A percentile compares a stretch with the other conserved stretches of the same genome.
These are phyloP conservation scores for Ananas comosus DNA, from an alignment of 176 grass and related monocot genomes.

Conservation along the genomic window DNA sequence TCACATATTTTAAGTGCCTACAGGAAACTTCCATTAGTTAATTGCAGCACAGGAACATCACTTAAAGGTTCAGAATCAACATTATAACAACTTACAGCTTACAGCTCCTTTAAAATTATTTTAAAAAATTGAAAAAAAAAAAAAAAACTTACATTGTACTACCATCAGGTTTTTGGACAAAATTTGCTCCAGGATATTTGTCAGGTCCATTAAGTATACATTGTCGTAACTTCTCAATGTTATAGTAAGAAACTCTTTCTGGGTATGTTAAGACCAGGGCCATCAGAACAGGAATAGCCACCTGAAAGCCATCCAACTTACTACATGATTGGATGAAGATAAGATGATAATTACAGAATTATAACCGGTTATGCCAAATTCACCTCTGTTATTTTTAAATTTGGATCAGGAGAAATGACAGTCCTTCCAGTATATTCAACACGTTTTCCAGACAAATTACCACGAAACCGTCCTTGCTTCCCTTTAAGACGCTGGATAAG, in stretches of 20 bases:
- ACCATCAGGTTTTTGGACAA: slow-evolving; percentile 50
- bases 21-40: slow-evolving; percentile 17
- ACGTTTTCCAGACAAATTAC: slow-evolving; percentile 96
- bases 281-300: slow-evolving; percentile 86
- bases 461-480: slow-evolving; percentile 89
- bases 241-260: slow-evolving; percentile 73
- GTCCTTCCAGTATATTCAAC: slow-evolving; percentile 93
- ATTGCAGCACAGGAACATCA: slow-evolving; percentile 4
- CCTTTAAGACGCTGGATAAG: slow-evolving; percentile 93
- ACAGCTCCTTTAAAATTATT: slow-evolving; percentile 2
- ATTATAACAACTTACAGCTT: slow-evolving; percentile 9
- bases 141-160: slow-evolving; percentile 52
- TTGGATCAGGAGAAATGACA: slow-evolving; percentile 97
- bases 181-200: slow-evolving; percentile 95
- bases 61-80: slow-evolving; percentile 6
- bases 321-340: slow-evolving; percentile 6
- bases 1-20: slow-evolving; percentile 67
- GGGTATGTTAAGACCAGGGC: slow-evolving; percentile 80
- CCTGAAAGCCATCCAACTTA: slow-evolving; percentile 36
- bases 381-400: slow-evolving; percentile 97
- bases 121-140: slow-evolving; percentile 5
- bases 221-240: slow-evolving; percentile 84
- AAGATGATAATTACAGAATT: slow-evolving; percentile 13
- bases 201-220: slow-evolving; percentile 75
- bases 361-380: slow-evolving; percentile 5